These are phyloP conservation scores for Curvularia sp. DNA, from an alignment of 2,329 filamentous ascomycete genomes.

Conservation along the genomic window DNA sequence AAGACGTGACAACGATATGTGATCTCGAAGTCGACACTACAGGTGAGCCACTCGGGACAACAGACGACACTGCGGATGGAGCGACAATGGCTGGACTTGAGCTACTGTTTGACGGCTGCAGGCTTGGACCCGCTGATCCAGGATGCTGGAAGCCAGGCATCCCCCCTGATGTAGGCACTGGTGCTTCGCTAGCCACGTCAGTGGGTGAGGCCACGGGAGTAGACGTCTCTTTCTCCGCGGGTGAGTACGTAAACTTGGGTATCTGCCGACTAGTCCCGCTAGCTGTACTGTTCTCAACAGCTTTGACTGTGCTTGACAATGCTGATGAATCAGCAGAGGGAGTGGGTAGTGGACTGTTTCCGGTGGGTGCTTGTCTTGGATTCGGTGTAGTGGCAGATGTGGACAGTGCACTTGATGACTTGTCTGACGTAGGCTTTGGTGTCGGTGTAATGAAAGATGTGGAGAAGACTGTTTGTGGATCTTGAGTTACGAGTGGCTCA, in stretches of 20 bases:
- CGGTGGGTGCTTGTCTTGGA: slow-evolving; percentile 13
- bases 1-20: slow-evolving; percentile 35
- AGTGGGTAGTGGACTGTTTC: slow-evolving; percentile 12
- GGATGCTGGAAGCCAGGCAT: slow-evolving; percentile 33
- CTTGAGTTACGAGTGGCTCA: slow-evolving; percentile 40
- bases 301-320: slow-evolving; percentile 22
- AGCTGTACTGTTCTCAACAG: slow-evolving; percentile 22
- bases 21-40: slow-evolving; percentile 3
- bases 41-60: slow-evolving; percentile 5
- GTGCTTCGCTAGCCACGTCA: slow-evolving; percentile 12
- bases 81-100: slow-evolving; percentile 2
- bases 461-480: slow-evolving; percentile 37
- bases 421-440: slow-evolving; percentile 20
- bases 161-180: slow-evolving; percentile 23
- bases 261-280: slow-evolving; percentile 23
- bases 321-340: slow-evolving; percentile 7
- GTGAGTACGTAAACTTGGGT: slow-evolving; percentile 37
- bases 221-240: slow-evolving; percentile 26
- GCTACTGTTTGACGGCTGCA: slow-evolving; percentile 3
- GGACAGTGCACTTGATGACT: slow-evolving; percentile 20
- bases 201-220: slow-evolving; percentile 15
- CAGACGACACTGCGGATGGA: slow-evolving; percentile 11
- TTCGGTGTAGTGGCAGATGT: slow-evolving; percentile 12
- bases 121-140: slow-evolving; percentile 14
- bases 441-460: slow-evolving; percentile 43